phyloP scores from a whole-genome alignment of 23 red algal species.

The Cyanidium caldarium region DNA sequence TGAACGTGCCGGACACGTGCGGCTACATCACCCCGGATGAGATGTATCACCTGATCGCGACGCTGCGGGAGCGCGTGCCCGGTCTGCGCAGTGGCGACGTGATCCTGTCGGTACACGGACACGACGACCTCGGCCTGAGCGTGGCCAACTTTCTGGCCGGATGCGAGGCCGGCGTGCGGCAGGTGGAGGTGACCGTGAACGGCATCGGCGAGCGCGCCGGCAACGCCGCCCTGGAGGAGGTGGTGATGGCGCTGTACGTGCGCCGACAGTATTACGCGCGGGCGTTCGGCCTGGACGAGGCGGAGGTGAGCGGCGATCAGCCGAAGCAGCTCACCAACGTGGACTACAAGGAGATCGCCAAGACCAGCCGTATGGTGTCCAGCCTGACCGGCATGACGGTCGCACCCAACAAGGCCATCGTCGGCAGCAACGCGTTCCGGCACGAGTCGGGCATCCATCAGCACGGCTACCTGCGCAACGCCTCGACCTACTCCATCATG shows the following conservation, averaged over 20 bases:
- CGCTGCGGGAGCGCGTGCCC: constrained; percentile 39
- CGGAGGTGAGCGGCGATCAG: background rate
- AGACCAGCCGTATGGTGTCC: constrained; percentile 81
- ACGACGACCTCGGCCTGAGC: constrained; percentile 96
- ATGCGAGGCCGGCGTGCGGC: constrained; percentile 63
- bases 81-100: constrained; percentile 58
- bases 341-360: constrained; percentile 56
- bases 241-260: constrained; percentile 95
- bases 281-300: constrained; percentile 23
- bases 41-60: constrained; percentile 47
- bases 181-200: constrained; percentile 98
- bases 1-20: constrained; percentile 95
- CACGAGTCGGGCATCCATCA: constrained; percentile 98
- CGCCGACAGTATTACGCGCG: constrained; percentile 65
- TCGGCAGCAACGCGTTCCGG: constrained; percentile 93
- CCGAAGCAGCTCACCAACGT: constrained; percentile 59
- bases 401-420: constrained; percentile 96
- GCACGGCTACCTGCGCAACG: constrained; percentile 87
- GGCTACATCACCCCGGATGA: constrained; percentile 85
- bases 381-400: constrained; percentile 89
- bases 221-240: constrained; percentile 90
- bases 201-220: constrained; percentile 97
- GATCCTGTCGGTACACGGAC: constrained; percentile 87
- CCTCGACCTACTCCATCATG: constrained; percentile 94
- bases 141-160: constrained; percentile 92